These are phyloP conservation scores for Thermothielavioides terrestris DNA, from an alignment of 495 filamentous ascomycete genomes.

Conservation along the genomic window DNA sequence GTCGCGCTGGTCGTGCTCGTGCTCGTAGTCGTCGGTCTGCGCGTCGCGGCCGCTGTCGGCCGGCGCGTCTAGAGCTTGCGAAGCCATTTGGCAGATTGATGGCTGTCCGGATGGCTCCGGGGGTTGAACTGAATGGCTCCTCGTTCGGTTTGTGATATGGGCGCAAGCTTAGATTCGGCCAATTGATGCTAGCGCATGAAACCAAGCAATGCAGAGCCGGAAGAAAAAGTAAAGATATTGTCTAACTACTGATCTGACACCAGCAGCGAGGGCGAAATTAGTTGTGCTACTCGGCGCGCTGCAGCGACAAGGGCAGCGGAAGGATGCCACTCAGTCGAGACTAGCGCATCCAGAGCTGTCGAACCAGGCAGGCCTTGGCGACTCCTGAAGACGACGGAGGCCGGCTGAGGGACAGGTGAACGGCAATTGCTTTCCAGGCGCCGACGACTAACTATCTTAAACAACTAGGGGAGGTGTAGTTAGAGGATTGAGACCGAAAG, in stretches of 20 bases:
- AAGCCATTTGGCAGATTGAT: too few species aligned
- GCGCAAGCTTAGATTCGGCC: neutral
- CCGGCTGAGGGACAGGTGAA: neutral
- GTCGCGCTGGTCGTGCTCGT: slow-evolving; percentile 19
- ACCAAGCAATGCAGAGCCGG: neutral
- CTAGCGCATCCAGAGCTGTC: too few species aligned
- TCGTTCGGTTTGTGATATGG: too few species aligned
- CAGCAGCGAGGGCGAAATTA: neutral
- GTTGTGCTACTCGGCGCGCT: neutral
- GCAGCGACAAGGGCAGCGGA: neutral
- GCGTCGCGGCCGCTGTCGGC: too few species aligned
- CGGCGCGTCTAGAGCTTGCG: too few species aligned
- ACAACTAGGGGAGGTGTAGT: too few species aligned
- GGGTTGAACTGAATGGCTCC: too few species aligned
- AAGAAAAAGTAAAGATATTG: neutral
- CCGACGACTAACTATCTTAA: too few species aligned
- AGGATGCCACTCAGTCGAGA: neutral
- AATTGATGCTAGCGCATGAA: neutral
- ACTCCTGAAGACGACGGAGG: neutral
- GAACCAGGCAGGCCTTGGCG: neutral
- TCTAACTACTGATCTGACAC: neutral
- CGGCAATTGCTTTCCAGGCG: too few species aligned
- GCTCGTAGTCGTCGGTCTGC: neutral
- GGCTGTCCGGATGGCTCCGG: too few species aligned
- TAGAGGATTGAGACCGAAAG: too few species aligned